A percentile compares a stretch with the other conserved stretches of the same genome.
Conservation (phyloP, 257 asterid species). For the Paraleonurus japonicus region DNA sequence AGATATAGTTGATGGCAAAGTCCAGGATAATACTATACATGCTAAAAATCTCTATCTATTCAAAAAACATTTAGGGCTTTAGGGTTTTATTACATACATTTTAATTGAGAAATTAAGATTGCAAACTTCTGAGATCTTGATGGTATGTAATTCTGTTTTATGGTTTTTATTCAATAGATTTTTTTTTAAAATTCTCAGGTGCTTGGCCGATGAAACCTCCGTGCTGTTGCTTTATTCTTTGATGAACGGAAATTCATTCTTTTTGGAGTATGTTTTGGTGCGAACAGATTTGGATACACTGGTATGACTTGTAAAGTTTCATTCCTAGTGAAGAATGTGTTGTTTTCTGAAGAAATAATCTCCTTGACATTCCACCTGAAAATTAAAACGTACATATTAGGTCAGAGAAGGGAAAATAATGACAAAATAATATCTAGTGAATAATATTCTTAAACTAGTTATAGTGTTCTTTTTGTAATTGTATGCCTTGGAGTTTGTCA, state of each 20-base stretch:
- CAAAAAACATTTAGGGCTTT: background rate
- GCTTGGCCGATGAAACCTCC: slow-evolving; percentile 85
- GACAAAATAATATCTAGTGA: background rate
- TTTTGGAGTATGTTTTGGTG: slow-evolving; percentile 90
- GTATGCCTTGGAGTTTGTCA: background rate
- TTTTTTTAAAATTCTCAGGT: slow-evolving; percentile 46
- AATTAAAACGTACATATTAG: slow-evolving; percentile 3
- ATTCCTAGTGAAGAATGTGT: background rate
- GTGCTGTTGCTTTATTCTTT: slow-evolving; percentile 84
- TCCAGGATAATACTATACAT: slow-evolving; percentile 1
- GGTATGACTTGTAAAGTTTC: slow-evolving; percentile 51
- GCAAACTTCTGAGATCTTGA: background rate
- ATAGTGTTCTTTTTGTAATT: background rate
- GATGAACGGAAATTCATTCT: slow-evolving; percentile 83
- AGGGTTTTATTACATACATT: background rate
- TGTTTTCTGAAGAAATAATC: slow-evolving; percentile 9
- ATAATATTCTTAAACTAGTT: background rate
- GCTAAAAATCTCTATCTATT: background rate
- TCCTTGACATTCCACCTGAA: background rate
- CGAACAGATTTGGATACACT: slow-evolving; percentile 92
- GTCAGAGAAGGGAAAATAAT: background rate
- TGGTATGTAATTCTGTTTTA: background rate
- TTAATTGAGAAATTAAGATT: background rate
- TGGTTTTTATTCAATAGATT: background rate
- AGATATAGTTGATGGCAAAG: background rate